phyloP scores from a whole-genome alignment of 2,329 filamentous ascomycete species.

The Colletotrichum zoysiae region DNA sequence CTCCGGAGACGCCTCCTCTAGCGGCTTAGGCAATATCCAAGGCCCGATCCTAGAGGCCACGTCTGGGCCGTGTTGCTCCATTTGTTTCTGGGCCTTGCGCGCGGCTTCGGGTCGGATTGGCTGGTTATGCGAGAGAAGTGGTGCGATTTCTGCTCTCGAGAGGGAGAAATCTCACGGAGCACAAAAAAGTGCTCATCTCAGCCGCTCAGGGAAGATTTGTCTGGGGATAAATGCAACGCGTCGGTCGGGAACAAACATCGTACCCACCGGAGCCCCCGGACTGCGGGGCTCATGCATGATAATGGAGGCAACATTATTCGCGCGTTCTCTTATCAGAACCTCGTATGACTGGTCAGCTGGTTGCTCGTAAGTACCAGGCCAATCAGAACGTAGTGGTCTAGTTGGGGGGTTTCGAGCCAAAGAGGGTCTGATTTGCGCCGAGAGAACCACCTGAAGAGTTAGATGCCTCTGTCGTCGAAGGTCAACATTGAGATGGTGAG shows the following conservation, averaged over 20 bases:
- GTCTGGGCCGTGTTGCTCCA: slow-evolving; percentile 14
- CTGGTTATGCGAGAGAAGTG: slow-evolving; percentile 11
- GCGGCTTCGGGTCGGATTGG: slow-evolving; percentile 11
- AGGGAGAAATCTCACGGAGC: slow-evolving; percentile 7
- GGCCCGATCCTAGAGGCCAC: slow-evolving; percentile 20
- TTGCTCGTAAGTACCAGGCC: slow-evolving; percentile 6
- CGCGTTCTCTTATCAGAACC: slow-evolving; percentile 11
- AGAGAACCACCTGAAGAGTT: neutral
- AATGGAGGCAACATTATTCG: slow-evolving; percentile 16
- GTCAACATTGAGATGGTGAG: neutral
- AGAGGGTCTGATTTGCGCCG: neutral
- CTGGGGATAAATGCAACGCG: slow-evolving; percentile 27
- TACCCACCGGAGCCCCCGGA: slow-evolving; percentile 14
- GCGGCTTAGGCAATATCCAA: slow-evolving; percentile 20
- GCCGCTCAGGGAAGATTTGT: slow-evolving; percentile 4
- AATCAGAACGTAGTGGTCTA: neutral
- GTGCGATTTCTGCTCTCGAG: slow-evolving; percentile 7
- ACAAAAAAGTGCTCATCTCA: slow-evolving; percentile 1
- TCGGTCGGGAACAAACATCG: neutral
- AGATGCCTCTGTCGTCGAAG: neutral
- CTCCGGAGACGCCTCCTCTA: slow-evolving; percentile 12
- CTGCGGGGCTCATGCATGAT: slow-evolving; percentile 13
- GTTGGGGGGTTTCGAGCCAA: neutral
- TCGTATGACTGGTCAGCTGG: slow-evolving; percentile 6
- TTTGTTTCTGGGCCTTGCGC: neutral